phyloP scores from a whole-genome alignment of 1,284 basidiomycete species.

The Flammula alnicola region DNA sequence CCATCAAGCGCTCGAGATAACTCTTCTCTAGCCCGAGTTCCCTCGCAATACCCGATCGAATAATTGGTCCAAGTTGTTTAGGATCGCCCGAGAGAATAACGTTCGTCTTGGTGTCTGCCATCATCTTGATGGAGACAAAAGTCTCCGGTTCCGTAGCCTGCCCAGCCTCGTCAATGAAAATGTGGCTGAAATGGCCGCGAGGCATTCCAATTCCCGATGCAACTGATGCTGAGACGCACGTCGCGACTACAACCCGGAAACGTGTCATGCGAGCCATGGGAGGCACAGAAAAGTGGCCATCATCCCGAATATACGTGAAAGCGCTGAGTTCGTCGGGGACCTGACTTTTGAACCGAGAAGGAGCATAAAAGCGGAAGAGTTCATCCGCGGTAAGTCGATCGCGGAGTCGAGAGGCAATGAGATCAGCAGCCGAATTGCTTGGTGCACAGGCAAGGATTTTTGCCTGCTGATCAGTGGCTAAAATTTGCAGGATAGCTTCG shows the following conservation, averaged over 20 bases:
- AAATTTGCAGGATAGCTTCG: slow-evolving; percentile 65
- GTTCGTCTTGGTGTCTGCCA: slow-evolving; percentile 56
- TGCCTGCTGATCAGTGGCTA: slow-evolving; percentile 44
- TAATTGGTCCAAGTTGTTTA: slow-evolving; percentile 66
- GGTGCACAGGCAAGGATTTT: slow-evolving; percentile 68
- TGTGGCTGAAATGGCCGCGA: slow-evolving; percentile 62
- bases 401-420: slow-evolving; percentile 59
- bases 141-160: slow-evolving; percentile 67
- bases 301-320: slow-evolving; percentile 44
- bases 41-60: slow-evolving; percentile 53
- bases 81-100: slow-evolving; percentile 65
- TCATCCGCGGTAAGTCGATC: slow-evolving; percentile 37
- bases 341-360: slow-evolving; percentile 50
- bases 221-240: slow-evolving; percentile 63
- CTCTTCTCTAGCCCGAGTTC: slow-evolving; percentile 55
- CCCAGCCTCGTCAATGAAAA: slow-evolving; percentile 72
- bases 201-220: slow-evolving; percentile 58
- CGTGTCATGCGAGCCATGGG: slow-evolving; percentile 42
- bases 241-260: slow-evolving; percentile 63
- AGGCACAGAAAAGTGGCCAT: slow-evolving; percentile 54
- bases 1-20: slow-evolving; percentile 64
- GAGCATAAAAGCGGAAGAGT: slow-evolving; percentile 69
- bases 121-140: slow-evolving; percentile 59
- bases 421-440: slow-evolving; percentile 63
- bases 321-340: slow-evolving; percentile 48